phyloP scores from a whole-genome alignment of 2,329 filamentous ascomycete genomes.

The Talaromyces sp. region DNA sequence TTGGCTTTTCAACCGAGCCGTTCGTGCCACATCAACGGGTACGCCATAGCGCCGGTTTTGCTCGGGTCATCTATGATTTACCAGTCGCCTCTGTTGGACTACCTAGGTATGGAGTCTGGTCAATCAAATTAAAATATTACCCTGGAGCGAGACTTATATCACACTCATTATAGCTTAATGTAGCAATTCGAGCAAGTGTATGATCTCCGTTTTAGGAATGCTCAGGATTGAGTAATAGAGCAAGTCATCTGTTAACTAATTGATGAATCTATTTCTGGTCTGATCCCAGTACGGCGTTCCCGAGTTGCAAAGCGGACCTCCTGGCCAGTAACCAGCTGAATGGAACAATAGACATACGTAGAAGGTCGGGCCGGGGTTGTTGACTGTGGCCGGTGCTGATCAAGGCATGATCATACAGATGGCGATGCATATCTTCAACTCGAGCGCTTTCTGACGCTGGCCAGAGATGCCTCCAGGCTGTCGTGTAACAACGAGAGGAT shows the following conservation, averaged over 20 bases:
- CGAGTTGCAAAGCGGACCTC: neutral
- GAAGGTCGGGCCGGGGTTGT: neutral
- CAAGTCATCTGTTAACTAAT: neutral
- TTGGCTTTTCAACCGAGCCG: conserved; percentile 11
- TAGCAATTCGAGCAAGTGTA: neutral
- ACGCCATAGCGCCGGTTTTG: conserved; percentile 6
- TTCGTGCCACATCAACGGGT: conserved; percentile 14
- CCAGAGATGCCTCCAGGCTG: neutral
- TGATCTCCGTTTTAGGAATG: neutral
- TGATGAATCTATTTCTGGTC: neutral
- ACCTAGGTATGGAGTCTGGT: neutral
- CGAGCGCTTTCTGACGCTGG: neutral
- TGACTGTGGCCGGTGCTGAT: neutral
- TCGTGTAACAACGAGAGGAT: neutral
- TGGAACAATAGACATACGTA: neutral
- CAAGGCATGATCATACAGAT: neutral
- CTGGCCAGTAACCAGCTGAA: conserved; percentile 6
- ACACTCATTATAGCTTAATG: neutral
- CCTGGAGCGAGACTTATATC: neutral
- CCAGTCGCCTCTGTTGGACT: neutral
- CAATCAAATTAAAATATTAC: neutral
- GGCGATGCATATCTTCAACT: neutral
- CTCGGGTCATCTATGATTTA: conserved; percentile 8
- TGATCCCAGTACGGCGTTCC: neutral
- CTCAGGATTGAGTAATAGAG: neutral